Percentiles rank a stretch among this genome's conserved stretches.
Evolutionary conservation across 2,329 filamentous ascomycete species (phyloP).

Genomic region (Tolypocladium tropicale): DNA sequence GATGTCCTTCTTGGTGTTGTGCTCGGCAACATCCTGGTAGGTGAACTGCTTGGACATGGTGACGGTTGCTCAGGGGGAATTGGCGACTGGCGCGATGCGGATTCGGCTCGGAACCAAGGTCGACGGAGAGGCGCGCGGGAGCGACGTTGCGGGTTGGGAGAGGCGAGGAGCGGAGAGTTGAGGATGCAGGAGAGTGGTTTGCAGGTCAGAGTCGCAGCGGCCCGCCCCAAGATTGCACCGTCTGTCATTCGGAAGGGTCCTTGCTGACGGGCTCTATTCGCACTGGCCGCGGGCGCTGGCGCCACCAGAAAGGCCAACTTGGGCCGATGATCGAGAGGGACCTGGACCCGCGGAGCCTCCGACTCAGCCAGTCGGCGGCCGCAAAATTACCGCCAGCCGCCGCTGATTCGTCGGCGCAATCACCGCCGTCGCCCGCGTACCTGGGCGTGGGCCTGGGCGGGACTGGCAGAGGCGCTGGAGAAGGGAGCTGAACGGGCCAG

Average conservation of each 20-base stretch:
- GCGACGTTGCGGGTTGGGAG: not conserved
- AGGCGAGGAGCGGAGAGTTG: not conserved
- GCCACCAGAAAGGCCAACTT: slow-evolving; percentile 15
- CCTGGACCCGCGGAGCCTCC: not conserved
- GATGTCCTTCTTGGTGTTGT: slow-evolving; percentile 90
- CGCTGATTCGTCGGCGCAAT: slow-evolving; percentile 10
- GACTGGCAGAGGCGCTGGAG: not conserved
- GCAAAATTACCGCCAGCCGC: slow-evolving; percentile 16
- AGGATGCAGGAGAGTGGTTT: not conserved
- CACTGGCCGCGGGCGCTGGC: slow-evolving; percentile 9
- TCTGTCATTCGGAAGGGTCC: not conserved
- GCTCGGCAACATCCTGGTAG: slow-evolving; percentile 70
- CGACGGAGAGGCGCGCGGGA: not conserved
- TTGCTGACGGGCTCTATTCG: not conserved
- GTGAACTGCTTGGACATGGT: slow-evolving; percentile 47
- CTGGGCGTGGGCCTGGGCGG: not conserved
- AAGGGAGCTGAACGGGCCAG: too few species aligned
- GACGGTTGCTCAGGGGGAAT: slow-evolving; percentile 4
- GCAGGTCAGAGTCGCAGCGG: not conserved
- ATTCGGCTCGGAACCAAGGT: not conserved
- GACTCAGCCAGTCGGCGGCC: slow-evolving; percentile 13
- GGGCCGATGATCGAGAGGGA: slow-evolving; percentile 9
- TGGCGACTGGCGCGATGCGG: not conserved
- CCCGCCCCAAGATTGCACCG: not conserved
- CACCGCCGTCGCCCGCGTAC: not conserved